phyloP scores from a whole-genome alignment of 192 early-diverging fungal species.

The Linnemannia zychae region DNA sequence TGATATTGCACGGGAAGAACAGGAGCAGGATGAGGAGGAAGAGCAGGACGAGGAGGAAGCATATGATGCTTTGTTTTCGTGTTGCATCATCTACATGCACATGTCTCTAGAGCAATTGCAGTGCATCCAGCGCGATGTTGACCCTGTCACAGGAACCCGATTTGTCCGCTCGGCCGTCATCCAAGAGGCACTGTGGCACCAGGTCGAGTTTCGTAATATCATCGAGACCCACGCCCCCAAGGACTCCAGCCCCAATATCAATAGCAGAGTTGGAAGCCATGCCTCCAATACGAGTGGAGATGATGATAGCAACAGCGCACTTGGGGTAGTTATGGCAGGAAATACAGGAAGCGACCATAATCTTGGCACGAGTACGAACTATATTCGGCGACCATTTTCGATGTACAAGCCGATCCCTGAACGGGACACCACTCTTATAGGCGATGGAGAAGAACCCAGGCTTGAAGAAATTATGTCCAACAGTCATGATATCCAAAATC shows the following conservation, averaged over 20 bases:
- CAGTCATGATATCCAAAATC: too few species aligned
- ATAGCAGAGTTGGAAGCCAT: background rate
- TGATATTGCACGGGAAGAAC: background rate
- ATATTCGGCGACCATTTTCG: background rate
- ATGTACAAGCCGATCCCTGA: conserved; percentile 7
- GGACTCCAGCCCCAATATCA: background rate
- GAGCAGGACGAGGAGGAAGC: conserved; percentile 24
- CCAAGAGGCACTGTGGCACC: conserved; percentile 68
- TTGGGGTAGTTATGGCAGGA: background rate
- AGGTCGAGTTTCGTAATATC: conserved; percentile 59
- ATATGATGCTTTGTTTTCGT: conserved; percentile 54
- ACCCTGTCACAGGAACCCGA: conserved; percentile 44
- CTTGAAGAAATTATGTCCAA: background rate
- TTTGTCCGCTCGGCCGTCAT: conserved; percentile 53
- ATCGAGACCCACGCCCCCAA: conserved; percentile 45
- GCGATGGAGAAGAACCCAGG: background rate
- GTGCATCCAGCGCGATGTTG: conserved; percentile 55
- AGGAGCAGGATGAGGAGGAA: background rate
- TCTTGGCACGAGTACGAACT: background rate
- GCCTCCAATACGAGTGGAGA: background rate
- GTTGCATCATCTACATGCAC: conserved; percentile 66
- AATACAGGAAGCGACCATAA: background rate
- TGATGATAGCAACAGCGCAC: background rate
- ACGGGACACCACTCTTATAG: background rate
- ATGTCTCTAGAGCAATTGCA: conserved; percentile 68